phyloP scores from a whole-genome alignment of 148 eudicot species.

The Vaccinium macrocarpon region DNA sequence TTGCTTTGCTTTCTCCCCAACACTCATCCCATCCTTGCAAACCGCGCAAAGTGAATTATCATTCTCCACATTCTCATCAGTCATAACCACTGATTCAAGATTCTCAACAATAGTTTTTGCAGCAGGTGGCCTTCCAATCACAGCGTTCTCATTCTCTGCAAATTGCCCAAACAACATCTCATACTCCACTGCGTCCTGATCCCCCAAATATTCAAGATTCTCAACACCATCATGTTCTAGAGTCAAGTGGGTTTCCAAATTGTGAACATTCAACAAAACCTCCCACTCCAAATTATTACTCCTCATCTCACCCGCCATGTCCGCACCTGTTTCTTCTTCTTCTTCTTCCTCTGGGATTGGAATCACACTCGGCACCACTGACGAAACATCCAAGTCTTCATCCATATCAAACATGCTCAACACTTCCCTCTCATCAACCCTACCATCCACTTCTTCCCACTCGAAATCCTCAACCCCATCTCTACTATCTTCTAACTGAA shows the following conservation, averaged over 20 bases:
- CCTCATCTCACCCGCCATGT: conserved; percentile 15
- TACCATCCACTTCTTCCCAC: conserved; percentile 65
- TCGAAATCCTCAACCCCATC: conserved; percentile 47
- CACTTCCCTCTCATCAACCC: conserved; percentile 30
- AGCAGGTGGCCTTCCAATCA: conserved; percentile 51
- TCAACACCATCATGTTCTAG: conserved; percentile 24
- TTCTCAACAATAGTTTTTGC: conserved; percentile 41
- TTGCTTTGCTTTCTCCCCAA: conserved; percentile 48
- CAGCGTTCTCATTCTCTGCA: conserved; percentile 35
- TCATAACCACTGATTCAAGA: conserved; percentile 30
- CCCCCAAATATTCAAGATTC: not conserved
- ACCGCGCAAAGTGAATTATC: conserved; percentile 55
- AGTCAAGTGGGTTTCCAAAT: conserved; percentile 26
- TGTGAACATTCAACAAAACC: conserved; percentile 32
- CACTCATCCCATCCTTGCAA: conserved; percentile 57
- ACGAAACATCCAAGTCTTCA: conserved; percentile 33
- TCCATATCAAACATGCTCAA: conserved; percentile 41
- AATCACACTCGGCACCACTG: conserved; percentile 23
- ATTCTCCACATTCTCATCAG: conserved; percentile 19
- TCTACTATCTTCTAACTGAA: conserved; percentile 35
- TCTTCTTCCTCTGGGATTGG: conserved; percentile 28
- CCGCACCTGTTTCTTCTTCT: conserved; percentile 31
- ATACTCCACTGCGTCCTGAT: conserved; percentile 31
- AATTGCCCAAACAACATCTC: conserved; percentile 64
- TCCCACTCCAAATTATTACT: conserved; percentile 41